These are phyloP conservation scores for Hypsizygus marmoreus DNA, from an alignment of 768 basidiomycete genomes.

Conservation along the genomic window DNA sequence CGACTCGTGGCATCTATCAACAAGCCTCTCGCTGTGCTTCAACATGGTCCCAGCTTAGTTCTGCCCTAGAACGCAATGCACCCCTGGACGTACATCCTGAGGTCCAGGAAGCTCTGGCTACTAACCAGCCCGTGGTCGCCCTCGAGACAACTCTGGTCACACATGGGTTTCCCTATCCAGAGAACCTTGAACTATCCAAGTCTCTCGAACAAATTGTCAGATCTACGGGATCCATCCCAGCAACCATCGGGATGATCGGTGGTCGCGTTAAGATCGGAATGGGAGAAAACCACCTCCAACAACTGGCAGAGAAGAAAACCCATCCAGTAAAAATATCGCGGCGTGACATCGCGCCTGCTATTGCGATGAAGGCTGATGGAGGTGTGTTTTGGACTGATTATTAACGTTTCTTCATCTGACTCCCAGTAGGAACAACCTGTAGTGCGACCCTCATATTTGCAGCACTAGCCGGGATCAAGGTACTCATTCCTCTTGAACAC, in stretches of 20 bases:
- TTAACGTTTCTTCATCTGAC: constrained; percentile 22
- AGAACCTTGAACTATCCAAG: constrained; percentile 68
- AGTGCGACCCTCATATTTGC: constrained; percentile 75
- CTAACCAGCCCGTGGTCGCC: constrained; percentile 75
- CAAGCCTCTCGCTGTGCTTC: background rate
- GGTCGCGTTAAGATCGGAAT: constrained; percentile 91
- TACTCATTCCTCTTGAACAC: no score
- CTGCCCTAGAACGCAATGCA: constrained; percentile 22
- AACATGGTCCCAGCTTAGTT: constrained; percentile 5
- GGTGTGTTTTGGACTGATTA: constrained; percentile 44
- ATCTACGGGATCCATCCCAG: constrained; percentile 77
- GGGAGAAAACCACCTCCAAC: constrained; percentile 59
- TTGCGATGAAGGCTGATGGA: constrained; percentile 69
- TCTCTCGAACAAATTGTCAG: constrained; percentile 77
- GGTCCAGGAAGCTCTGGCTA: constrained; percentile 75
- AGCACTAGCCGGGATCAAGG: constrained; percentile 85
- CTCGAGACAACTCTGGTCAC: constrained; percentile 92
- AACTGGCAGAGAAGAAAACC: constrained; percentile 56
- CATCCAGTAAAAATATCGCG: constrained; percentile 71
- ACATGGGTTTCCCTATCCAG: constrained; percentile 87
- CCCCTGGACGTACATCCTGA: constrained; percentile 79
- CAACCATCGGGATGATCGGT: constrained; percentile 83
- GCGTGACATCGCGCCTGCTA: constrained; percentile 77
- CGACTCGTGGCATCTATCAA: no score
- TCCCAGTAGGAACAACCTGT: constrained; percentile 59